Base-by-base conservation (phyloP, 768 basidiomycete species). In the Lentinula sp. region DNA sequence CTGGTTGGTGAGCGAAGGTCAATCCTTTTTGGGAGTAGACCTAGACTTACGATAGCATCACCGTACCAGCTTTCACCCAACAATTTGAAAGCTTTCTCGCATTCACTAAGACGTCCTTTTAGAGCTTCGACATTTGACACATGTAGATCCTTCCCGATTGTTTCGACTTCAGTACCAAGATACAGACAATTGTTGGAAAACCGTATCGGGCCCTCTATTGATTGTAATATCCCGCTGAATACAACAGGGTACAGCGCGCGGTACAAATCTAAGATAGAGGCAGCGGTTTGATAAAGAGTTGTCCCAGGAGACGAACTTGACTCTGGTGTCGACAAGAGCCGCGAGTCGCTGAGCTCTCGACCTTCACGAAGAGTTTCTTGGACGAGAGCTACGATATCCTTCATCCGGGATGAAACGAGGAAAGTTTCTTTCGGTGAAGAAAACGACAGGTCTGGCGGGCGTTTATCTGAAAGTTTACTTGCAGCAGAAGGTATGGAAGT, bases 101-200 rank as follows among this genome's bases (percentile, higher is more conserved):
- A 81, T 68, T 87, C 88, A 11, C 69, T 71, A 45, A 87, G 69
- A 61, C 76, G 80, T 48, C 79, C 83, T 64, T 75, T 76, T 31
- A 80, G 71, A 34, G 65, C 62, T 9, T 62, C 48, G 1, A 65
- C 61, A 7, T 61, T 69, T 8, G 58, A 61, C 34, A 57, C 51
- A 6, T 61, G 57, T n/a, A 70, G 63, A 2, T 66, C 69, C 23
- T 68, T 64, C 50, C 71, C 73, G 21, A 85, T 63, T 32, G 75
- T 75, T 60, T 75, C 76, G 0, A 88, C 69, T 65, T 88, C 81
- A 21, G 73, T 71, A 34, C 78, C 78, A 31, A 95, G 78, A 69
- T 88, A 91, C 21, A 81, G 66, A 65, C 87, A 92, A 63, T 95
- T 89, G 69, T 97, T 97, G 16, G 91, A 86, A 69, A 89, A 89